Evolutionary conservation across 805 yeast species (phyloP).

Genomic region (Pichia pseudocactophila): DNA sequence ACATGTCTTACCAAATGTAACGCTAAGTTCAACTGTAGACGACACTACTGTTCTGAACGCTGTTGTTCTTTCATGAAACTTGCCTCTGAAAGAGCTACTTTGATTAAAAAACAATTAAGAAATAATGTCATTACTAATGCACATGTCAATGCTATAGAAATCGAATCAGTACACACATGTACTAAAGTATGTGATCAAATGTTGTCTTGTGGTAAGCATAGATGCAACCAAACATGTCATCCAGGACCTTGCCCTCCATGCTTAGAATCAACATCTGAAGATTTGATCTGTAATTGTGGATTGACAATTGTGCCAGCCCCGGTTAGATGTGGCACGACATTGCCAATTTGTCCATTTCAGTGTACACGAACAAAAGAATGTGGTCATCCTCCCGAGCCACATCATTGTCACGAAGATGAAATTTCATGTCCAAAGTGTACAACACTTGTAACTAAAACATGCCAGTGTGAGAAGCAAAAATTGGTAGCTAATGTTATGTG

Average conservation of each 20-base stretch:
- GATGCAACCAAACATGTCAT: conserved; percentile 66
- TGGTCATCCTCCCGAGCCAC: conserved; percentile 66
- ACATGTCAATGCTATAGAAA: conserved; percentile 41
- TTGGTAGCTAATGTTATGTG: conserved; percentile 57
- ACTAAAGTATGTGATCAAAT: conserved; percentile 52
- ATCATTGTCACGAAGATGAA: conserved; percentile 64
- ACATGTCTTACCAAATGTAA: conserved; percentile 64
- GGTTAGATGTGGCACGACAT: conserved; percentile 68
- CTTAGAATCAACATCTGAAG: conserved; percentile 71
- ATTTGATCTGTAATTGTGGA: conserved; percentile 74
- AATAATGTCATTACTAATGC: conserved; percentile 31
- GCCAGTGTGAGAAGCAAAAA: conserved; percentile 25
- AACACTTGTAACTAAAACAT: conserved; percentile 22
- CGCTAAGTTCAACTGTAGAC: conserved; percentile 66
- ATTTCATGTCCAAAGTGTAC: conserved; percentile 74
- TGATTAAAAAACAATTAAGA: conserved; percentile 39
- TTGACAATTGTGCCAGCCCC: conserved; percentile 72
- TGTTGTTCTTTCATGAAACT: conserved; percentile 65
- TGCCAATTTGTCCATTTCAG: conserved; percentile 57
- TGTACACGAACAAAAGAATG: conserved; percentile 52
- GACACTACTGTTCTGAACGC: conserved; percentile 59
- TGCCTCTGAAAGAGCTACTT: conserved; percentile 51
- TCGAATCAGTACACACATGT: conserved; percentile 73
- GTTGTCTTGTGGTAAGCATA: conserved; percentile 56
- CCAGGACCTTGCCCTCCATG: conserved; percentile 76